These are phyloP conservation scores for Phaeophleospora eucalypticola DNA, from an alignment of 2,329 filamentous ascomycete genomes.

Conservation along the genomic window DNA sequence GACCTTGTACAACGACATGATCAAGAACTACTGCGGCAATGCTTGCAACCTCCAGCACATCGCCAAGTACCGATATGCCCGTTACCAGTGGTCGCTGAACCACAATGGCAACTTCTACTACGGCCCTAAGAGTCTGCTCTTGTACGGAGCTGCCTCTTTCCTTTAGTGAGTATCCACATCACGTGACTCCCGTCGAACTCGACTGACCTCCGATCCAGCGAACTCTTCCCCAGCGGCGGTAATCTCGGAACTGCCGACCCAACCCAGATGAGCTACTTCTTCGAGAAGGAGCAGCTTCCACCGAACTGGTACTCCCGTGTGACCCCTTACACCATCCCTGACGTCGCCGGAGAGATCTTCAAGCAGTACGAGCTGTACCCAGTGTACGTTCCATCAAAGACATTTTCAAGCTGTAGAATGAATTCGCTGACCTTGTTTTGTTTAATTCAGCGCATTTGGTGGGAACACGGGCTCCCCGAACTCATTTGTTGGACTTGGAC, in stretches of 20 bases:
- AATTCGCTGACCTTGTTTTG: too few species aligned
- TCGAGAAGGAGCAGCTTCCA: constrained; percentile 40
- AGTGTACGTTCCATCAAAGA: too few species aligned
- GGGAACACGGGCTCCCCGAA: constrained; percentile 18
- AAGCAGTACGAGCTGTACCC: constrained; percentile 39
- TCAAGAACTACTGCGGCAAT: constrained; percentile 33
- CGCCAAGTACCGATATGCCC: constrained; percentile 37
- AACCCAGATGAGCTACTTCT: constrained; percentile 34
- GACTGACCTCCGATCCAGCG: too few species aligned
- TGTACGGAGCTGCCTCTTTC: constrained; percentile 44
- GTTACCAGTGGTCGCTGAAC: constrained; percentile 38
- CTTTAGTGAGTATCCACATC: constrained; percentile 34
- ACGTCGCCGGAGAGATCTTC: constrained; percentile 39
- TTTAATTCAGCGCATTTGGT: constrained; percentile 40
- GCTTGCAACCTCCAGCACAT: constrained; percentile 37
- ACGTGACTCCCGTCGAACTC: background rate
- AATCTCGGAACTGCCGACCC: constrained; percentile 10
- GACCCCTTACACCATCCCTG: constrained; percentile 34
- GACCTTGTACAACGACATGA: constrained; percentile 40
- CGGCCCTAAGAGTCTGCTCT: constrained; percentile 37
- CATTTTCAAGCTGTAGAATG: too few species aligned
- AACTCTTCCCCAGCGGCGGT: constrained; percentile 36
- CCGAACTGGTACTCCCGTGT: constrained; percentile 31
- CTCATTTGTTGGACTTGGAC: constrained; percentile 31
- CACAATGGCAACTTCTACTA: constrained; percentile 44